Evolutionary conservation across 495 filamentous ascomycete genomes (phyloP).

Genomic region (Aspergillus homomorphus): DNA sequence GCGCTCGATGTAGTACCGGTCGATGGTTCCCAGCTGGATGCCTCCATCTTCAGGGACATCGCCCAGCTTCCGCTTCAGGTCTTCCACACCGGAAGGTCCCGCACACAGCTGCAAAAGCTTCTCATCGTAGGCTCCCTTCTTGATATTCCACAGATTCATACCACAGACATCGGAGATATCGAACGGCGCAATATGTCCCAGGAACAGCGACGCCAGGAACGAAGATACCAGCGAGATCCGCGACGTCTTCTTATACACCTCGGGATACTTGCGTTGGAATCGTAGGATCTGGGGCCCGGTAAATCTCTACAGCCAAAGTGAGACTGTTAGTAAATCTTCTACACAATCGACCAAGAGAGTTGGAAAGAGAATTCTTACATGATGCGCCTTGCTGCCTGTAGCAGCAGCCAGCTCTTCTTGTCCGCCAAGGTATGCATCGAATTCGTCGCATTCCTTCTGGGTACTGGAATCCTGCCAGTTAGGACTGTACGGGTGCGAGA

Average conservation of each 20-base stretch:
- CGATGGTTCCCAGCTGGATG: constrained; percentile 68
- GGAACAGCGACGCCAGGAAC: constrained; percentile 88
- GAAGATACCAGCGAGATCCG: constrained; percentile 93
- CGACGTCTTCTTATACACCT: constrained; percentile 73
- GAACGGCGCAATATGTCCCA: constrained; percentile 80
- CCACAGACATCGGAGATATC: constrained; percentile 95
- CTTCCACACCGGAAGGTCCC: constrained; percentile 60
- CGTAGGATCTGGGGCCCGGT: constrained; percentile 96
- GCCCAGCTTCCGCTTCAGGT: constrained; percentile 76
- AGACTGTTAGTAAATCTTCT: constrained; percentile 24
- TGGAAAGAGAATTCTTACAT: constrained; percentile 54
- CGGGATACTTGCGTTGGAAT: constrained; percentile 73
- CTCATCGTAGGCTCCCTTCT: constrained; percentile 67
- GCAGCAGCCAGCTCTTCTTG: constrained; percentile 65
- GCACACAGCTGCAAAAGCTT: constrained; percentile 72
- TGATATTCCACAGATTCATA: constrained; percentile 95
- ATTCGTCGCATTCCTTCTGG: constrained; percentile 83
- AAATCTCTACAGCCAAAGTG: constrained; percentile 63
- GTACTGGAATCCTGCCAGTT: constrained; percentile 99
- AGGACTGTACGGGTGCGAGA: constrained; percentile 83
- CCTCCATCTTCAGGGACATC: constrained; percentile 77
- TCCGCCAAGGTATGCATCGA: constrained; percentile 68
- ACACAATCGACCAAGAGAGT: background rate
- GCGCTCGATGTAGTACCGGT: constrained; percentile 68
- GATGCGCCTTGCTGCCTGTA: constrained; percentile 91